Evolutionary conservation across 1,139 yeast genomes (phyloP).

Genomic region (Blastobotrys petasosporus): DNA sequence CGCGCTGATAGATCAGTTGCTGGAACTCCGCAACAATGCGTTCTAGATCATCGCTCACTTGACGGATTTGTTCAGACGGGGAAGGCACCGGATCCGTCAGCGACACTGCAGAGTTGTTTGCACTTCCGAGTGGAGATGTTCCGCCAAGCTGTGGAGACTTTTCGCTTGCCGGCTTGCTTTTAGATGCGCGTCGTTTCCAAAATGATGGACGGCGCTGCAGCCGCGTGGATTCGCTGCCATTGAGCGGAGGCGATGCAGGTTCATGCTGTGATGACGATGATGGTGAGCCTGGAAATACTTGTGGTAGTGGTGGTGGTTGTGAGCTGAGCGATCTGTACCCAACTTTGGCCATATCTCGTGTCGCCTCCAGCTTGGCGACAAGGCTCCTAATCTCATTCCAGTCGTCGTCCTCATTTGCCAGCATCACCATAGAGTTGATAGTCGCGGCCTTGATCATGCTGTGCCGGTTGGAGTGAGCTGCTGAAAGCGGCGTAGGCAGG

Average conservation of each 20-base stretch:
- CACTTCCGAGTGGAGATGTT: background rate
- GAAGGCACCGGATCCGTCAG: background rate
- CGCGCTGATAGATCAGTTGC: conserved; percentile 1
- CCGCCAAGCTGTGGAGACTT: background rate
- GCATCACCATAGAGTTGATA: background rate
- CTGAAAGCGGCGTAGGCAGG: background rate
- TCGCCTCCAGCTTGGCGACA: conserved; percentile 6
- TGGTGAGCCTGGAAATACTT: background rate
- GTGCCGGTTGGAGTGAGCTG: background rate
- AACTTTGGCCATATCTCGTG: too few species aligned
- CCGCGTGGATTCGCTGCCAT: background rate
- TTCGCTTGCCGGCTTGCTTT: background rate
- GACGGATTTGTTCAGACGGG: background rate
- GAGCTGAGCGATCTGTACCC: background rate
- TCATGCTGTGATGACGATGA: background rate
- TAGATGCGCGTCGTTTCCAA: conserved; percentile 17
- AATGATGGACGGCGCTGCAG: conserved; percentile 21
- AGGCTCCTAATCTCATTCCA: conserved; percentile 12
- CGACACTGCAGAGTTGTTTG: background rate
- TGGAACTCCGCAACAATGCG: conserved; percentile 11
- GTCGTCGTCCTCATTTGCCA: conserved; percentile 3
- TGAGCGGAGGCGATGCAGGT: conserved; percentile 5
- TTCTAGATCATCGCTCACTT: conserved; percentile 3
- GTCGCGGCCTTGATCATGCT: background rate
- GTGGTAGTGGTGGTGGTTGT: background rate